Conservation (phyloP, 1,284 basidiomycete species). For the Leucocoprinus gongylophorus region DNA sequence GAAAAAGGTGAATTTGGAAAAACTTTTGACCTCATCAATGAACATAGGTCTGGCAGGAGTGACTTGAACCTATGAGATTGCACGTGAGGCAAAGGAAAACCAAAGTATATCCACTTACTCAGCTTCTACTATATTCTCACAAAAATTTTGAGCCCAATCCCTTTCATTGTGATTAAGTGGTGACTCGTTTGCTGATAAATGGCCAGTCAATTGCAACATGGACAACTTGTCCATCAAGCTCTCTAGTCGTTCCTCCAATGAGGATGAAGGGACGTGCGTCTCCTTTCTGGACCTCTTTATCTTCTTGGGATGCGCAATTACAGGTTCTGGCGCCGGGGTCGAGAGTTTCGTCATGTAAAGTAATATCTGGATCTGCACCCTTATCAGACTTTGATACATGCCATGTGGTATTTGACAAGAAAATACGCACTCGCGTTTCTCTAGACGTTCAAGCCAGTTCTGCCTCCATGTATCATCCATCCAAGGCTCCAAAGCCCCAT, state of each 20-base stretch:
- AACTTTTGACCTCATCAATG: constrained; percentile 57
- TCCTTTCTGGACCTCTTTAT: constrained; percentile 28
- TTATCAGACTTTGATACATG: constrained; percentile 21
- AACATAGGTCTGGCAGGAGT: constrained; percentile 46
- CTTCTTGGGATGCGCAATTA: constrained; percentile 31
- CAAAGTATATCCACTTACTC: constrained; percentile 37
- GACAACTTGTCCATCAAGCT: constrained; percentile 70
- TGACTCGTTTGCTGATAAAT: constrained; percentile 26
- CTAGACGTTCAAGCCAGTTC: constrained; percentile 55
- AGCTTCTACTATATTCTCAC: constrained; percentile 54
- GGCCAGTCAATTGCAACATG: constrained; percentile 60
- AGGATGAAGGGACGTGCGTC: constrained; percentile 14
- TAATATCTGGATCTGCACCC: constrained; percentile 66
- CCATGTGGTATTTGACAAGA: constrained; percentile 2
- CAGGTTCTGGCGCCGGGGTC: constrained; percentile 38
- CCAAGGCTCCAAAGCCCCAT: constrained; percentile 30
- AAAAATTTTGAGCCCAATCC: constrained; percentile 71
- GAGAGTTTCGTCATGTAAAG: constrained; percentile 59
- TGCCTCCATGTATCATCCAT: constrained; percentile 46
- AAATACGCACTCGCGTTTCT: constrained; percentile 59
- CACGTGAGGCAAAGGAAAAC: not conserved
- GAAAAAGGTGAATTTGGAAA: constrained; percentile 57
- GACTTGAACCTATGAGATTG: constrained; percentile 45
- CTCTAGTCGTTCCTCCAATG: constrained; percentile 52
- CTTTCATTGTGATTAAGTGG: constrained; percentile 28